Evolutionary conservation across 2,329 filamentous ascomycete genomes (phyloP), one percentile per base, ranked within the genome.

Genomic region (Metarhizium robertsii): DNA sequence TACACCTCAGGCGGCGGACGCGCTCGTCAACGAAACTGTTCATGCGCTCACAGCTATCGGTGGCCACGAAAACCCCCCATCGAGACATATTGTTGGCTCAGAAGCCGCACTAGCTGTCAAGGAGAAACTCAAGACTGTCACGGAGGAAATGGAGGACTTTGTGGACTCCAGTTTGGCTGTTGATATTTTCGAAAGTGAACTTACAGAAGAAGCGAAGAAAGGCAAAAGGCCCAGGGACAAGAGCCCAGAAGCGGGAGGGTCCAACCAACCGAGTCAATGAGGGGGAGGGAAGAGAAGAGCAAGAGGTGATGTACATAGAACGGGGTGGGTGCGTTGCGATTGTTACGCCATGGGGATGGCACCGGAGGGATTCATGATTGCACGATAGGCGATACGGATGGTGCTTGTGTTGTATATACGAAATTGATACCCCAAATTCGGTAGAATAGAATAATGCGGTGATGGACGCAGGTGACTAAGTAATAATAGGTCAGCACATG

Each of bases 111-210:
- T 84, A 6, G 88, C 88, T 45, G 92, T 97, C 43, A 95, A 92
- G 69, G 94, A 97, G 73, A 97, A 97, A 73, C 75, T 99, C 55
- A 96, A 95, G 75, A 96, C 91, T 2, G 90, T 96, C 2, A 95
- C 90, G 60, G 92, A 97, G 69, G 94, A 97, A 73, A 74, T 97
- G 55, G 94, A 97, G 69, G 94, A 97, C 62, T 97, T 97, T 70
- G 87, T 96, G 32, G 90, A 95, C 64, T 87, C 91, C 30, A 96
- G 91, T 65, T 79, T 87, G 61, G 86, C 89, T 0, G 91, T 94
- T 16, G 92, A 96, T 68, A 88, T 90, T 32, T 81, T 81, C 58
- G 79, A 83, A 46, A 80, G 73, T 62, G 78, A 81, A 65, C 66
- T 81, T 40, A 77, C 76, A 58, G 71, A 70, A 2, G 79, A 82